Base-by-base conservation (phyloP, 495 filamentous ascomycete species). In the Hypoxylon lenormandii region DNA sequence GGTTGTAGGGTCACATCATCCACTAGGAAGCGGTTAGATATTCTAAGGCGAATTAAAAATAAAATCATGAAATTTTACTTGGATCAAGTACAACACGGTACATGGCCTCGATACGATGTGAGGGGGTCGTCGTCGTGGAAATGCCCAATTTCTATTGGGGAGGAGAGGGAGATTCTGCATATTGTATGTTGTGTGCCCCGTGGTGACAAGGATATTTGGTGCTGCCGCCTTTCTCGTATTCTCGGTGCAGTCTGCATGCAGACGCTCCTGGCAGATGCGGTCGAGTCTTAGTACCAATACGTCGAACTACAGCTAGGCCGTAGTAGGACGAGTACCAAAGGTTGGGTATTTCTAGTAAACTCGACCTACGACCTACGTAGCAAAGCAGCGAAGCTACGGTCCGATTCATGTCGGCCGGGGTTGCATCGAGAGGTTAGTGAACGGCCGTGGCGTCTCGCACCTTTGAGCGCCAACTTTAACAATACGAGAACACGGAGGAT, bases 191-290 rank as follows among this genome's bases (percentile, higher is more conserved):
- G n/a, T 26, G 37, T 42, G 33, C 61, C 37, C 36, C 43, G 46
- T 33, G 23, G 15, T 30, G 15, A 57, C 51, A 42, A 28, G 23
- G 53, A 15, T 18, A 6, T 58, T 30, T 21, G 38, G 18, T 30
- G 22, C 36, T 70, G 67, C 45, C 21, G 42, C 19, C 28, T 61
- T 70, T 62, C 67, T 70, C 67, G 67, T 70, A 70, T 66, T 70
- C 56, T 43, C 21, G 16, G 13, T 50, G 51, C 61, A 65, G 55
- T 40, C 60, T 61, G 67, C 67, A 65, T 65, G 30, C 46, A 55
- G 37, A 58, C 66, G 26, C 15, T 22, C 19, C 47, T 64, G 23
- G 46, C 10, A 54, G 51, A 54, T 54, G 18, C 54, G 55, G 54
- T 59, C n/a, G 28, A 53, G 48, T 40, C 48, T 33, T 56, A 19